These are phyloP conservation scores for Cercospora zeae-maydis DNA, from an alignment of 2,329 filamentous ascomycete genomes.

Conservation along the genomic window DNA sequence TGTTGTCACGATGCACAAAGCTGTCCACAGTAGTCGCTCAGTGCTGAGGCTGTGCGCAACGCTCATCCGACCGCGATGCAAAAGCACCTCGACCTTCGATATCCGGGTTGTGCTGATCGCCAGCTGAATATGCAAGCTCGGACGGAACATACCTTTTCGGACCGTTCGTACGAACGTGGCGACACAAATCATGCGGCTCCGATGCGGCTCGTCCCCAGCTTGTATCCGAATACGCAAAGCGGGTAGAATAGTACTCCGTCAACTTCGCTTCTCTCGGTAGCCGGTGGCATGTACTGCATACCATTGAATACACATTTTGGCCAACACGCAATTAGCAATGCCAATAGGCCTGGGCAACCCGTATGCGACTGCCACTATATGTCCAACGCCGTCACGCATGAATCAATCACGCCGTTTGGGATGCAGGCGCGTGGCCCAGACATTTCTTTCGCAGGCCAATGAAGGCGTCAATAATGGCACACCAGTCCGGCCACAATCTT, in stretches of 20 bases:
- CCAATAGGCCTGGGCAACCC: background rate
- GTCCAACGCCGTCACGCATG: background rate
- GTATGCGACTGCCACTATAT: background rate
- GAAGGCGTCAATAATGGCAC: background rate
- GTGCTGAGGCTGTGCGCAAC: background rate
- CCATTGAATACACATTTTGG: background rate
- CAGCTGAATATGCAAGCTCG: conserved; percentile 8
- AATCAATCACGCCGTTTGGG: background rate
- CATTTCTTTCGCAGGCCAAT: background rate
- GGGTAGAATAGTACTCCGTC: background rate
- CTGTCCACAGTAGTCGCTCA: background rate
- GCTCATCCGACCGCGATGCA: conserved; percentile 7
- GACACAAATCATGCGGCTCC: background rate
- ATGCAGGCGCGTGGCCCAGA: background rate
- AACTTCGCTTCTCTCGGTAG: background rate
- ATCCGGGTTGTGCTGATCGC: conserved; percentile 3
- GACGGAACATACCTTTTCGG: background rate
- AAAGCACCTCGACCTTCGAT: background rate
- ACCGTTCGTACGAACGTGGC: background rate
- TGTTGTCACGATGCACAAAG: background rate
- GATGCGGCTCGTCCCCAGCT: conserved; percentile 1
- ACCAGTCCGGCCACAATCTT: background rate
- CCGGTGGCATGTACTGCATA: background rate
- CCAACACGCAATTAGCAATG: background rate
- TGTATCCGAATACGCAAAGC: background rate